Conservation (phyloP, 208 protist species). For the Kentomonas sorsogonicus region DNA sequence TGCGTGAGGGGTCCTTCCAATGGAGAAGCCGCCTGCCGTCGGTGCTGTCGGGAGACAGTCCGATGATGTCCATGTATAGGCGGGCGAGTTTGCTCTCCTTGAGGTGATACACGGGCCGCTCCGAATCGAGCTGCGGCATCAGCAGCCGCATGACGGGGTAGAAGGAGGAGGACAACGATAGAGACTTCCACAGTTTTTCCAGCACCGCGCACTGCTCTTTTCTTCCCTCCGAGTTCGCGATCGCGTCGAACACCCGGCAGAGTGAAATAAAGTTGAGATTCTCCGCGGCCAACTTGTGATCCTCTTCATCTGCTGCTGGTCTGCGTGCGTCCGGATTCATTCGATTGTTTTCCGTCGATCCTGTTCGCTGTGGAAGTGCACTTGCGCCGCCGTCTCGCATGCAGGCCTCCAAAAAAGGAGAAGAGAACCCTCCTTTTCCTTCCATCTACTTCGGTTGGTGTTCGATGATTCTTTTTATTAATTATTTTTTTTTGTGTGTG, state of each 20-base stretch:
- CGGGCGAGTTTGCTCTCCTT: slow-evolving; percentile 52
- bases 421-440: slow-evolving; percentile 5
- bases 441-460: background rate
- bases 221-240: slow-evolving; percentile 6
- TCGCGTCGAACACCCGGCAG: slow-evolving; percentile 16
- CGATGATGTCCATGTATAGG: slow-evolving; percentile 55
- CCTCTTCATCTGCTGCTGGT: slow-evolving; percentile 4
- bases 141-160: slow-evolving; percentile 67
- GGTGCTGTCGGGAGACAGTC: slow-evolving; percentile 16
- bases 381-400: background rate
- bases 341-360: background rate
- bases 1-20: slow-evolving; percentile 47
- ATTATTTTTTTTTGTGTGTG: background rate
- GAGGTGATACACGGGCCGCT: slow-evolving; percentile 36
- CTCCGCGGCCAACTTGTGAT: slow-evolving; percentile 3
- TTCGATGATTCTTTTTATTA: background rate
- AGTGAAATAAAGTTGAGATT: slow-evolving; percentile 11
- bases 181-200: slow-evolving; percentile 14
- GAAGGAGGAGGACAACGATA: slow-evolving; percentile 21
- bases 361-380: too few relatives aligned
- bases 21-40: slow-evolving; percentile 30
- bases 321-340: background rate
- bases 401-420: slow-evolving; percentile 10
- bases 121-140: slow-evolving; percentile 43
- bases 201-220: slow-evolving; percentile 9